These are phyloP conservation scores for Gaultheria prostrata DNA, from an alignment of 148 eudicot species.

Conservation along the genomic window DNA sequence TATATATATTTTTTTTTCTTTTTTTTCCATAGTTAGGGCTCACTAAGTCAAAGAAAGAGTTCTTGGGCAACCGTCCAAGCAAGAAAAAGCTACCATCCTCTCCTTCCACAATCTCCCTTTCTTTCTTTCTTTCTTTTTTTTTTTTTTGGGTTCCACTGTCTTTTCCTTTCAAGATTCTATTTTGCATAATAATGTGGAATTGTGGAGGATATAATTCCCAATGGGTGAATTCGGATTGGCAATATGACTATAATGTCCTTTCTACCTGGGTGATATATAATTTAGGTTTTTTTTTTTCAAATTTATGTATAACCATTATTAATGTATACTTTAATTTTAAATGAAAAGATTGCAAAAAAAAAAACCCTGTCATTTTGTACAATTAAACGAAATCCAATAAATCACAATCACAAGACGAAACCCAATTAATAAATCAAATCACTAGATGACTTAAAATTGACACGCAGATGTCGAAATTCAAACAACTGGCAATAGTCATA, in stretches of 20 bases:
- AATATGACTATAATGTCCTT: slow-evolving; percentile 13
- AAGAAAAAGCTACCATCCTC: slow-evolving; percentile 9
- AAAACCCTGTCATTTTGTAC: background rate
- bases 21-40: background rate
- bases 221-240: background rate
- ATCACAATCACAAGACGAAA: background rate
- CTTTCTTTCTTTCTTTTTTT: background rate
- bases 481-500: too few species aligned
- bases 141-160: slow-evolving; percentile 9
- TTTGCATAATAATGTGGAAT: background rate
- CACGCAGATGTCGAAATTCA: too few species aligned
- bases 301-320: too few species aligned
- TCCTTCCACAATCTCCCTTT: slow-evolving; percentile 6
- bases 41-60: slow-evolving; percentile 25
- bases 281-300: background rate
- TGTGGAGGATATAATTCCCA: background rate
- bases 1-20: background rate
- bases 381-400: background rate
- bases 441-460: too few species aligned
- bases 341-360: background rate
- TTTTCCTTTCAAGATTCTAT: slow-evolving; percentile 13
- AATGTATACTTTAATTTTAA: background rate
- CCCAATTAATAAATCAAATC: too few species aligned
- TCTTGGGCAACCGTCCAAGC: slow-evolving; percentile 26
- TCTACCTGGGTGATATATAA: background rate